Conservation (phyloP, 2,329 filamentous ascomycete species). For the Colletotrichum incanum region DNA sequence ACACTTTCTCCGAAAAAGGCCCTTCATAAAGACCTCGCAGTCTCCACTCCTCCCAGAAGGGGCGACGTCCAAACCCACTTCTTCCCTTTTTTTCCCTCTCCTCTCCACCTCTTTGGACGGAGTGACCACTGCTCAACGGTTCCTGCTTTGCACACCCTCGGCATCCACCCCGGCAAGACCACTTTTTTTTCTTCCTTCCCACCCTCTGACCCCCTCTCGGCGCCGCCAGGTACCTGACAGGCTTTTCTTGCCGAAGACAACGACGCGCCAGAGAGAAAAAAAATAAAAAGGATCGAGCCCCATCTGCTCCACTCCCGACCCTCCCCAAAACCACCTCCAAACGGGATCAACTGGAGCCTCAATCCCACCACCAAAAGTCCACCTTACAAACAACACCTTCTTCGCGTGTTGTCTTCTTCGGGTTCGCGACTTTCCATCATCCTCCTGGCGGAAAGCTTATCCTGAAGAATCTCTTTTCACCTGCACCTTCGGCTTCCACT, state of each 20-base stretch:
- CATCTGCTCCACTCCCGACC: conserved; percentile 45
- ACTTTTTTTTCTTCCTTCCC: conserved; percentile 31
- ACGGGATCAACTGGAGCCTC: conserved; percentile 46
- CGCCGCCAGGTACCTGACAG: conserved; percentile 42
- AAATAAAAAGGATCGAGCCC: conserved; percentile 44
- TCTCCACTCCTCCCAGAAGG: conserved; percentile 43
- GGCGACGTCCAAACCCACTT: conserved; percentile 43
- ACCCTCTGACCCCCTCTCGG: conserved; percentile 30
- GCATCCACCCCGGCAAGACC: conserved; percentile 40
- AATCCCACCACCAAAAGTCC: conserved; percentile 44
- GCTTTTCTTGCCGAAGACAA: conserved; percentile 39
- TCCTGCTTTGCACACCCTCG: conserved; percentile 41
- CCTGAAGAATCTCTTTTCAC: conserved; percentile 15
- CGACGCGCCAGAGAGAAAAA: conserved; percentile 33
- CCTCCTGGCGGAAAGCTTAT: conserved; percentile 35
- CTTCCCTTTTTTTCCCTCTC: conserved; percentile 38
- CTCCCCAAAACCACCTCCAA: conserved; percentile 45
- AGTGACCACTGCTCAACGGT: conserved; percentile 42
- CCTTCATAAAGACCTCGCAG: conserved; percentile 40
- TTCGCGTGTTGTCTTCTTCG: conserved; percentile 41
- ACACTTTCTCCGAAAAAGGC: conserved; percentile 43
- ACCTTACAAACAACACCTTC: conserved; percentile 43
- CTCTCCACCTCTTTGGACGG: conserved; percentile 40
- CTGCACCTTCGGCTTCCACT: conserved; percentile 4
- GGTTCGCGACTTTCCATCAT: conserved; percentile 43